Evolutionary conservation across 1,284 basidiomycete species (phyloP), one percentile per base, ranked within the genome.

Genomic region (Heterobasidion occidentale): DNA sequence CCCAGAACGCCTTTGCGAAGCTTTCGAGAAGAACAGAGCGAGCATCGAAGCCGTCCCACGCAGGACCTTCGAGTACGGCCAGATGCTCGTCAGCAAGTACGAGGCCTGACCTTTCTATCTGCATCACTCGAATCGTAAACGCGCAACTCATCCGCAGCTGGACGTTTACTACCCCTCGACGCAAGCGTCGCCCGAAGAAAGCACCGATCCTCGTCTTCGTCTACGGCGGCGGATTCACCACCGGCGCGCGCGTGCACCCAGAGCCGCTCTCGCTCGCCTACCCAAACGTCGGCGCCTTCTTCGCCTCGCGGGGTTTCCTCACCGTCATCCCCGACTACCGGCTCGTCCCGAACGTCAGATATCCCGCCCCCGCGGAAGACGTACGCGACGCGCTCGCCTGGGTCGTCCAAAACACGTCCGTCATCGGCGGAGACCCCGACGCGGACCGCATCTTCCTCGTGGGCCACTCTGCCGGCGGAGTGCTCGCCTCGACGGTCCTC

Each of bases 91-190:
- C 81, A 86, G 60, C 69, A 81, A 65, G 84, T 83, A 63, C 51
- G 27, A 27, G 2, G 3, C 27, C 3, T 27, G 2, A 27, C 27
- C 27, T 27, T 27, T 27, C 27, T 27, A 27, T 27, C 27, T 27
- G 27, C 27, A 27, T 27, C 27, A 27, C 27, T 27, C 27, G 27
- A 27, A 27, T 27, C 27, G 27, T 27, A 27, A 27, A 27, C 20
- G 70, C 64, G 33, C 14, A 17, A 2, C 17, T 45, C 17, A 12
- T 45, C 42, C 17, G 14, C 42, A 81, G 78, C 69, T 82, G 14
- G 80, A 82, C 57, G 71, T 84, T 0, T 86, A 84, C 63, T 83
- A 81, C 62, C 84, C 84, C 0, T 59, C 71, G 1, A 58, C 67
- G 1, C 57, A 59, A 14, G 60, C 63, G 1, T 51, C 15, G 14